Percentiles rank a stretch among this genome's conserved stretches.
Conservation (phyloP, 1,284 basidiomycete genomes). For the Malassezia caprae region DNA sequence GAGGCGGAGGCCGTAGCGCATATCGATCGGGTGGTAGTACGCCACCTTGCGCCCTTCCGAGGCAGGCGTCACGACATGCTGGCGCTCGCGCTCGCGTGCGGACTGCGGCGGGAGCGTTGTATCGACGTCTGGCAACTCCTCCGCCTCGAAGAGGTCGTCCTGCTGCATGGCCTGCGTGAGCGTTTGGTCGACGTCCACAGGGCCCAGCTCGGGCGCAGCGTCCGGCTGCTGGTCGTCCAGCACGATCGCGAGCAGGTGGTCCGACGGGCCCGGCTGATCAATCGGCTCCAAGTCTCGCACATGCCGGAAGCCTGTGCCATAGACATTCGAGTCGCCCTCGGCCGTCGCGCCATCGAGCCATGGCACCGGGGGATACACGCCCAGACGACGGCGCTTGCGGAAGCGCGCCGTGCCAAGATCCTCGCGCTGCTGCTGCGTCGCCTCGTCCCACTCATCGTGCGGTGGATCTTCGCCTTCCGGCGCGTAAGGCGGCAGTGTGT, state of each 20-base stretch:
- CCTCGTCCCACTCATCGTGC: conserved; percentile 14
- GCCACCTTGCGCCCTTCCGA: conserved; percentile 29
- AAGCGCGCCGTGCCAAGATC: conserved; percentile 20
- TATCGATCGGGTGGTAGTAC: conserved; percentile 40
- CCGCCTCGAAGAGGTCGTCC: conserved; percentile 27
- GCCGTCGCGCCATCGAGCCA: conserved; percentile 4
- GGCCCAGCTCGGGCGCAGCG: conserved; percentile 25
- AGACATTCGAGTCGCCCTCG: conserved; percentile 18
- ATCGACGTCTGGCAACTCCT: not conserved
- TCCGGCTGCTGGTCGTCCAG: conserved; percentile 37
- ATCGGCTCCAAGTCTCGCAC: conserved; percentile 35
- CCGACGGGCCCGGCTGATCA: conserved; percentile 23
- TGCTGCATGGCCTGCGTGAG: conserved; percentile 15
- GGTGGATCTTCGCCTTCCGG: conserved; percentile 19
- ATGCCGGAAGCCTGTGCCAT: conserved; percentile 31
- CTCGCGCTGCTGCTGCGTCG: conserved; percentile 4
- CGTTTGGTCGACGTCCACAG: conserved; percentile 22
- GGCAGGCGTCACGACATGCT: conserved; percentile 20
- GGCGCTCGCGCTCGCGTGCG: conserved; percentile 23
- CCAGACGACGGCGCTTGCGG: conserved; percentile 33
- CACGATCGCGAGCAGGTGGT: conserved; percentile 30
- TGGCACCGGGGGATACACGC: conserved; percentile 22
- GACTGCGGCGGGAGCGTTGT: conserved; percentile 31
- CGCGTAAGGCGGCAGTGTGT: conserved; percentile 20
- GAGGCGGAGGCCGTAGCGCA: conserved; percentile 39